Base-by-base conservation (phyloP, 2,329 filamentous ascomycete genomes). In the Bretziella fagacearum region DNA sequence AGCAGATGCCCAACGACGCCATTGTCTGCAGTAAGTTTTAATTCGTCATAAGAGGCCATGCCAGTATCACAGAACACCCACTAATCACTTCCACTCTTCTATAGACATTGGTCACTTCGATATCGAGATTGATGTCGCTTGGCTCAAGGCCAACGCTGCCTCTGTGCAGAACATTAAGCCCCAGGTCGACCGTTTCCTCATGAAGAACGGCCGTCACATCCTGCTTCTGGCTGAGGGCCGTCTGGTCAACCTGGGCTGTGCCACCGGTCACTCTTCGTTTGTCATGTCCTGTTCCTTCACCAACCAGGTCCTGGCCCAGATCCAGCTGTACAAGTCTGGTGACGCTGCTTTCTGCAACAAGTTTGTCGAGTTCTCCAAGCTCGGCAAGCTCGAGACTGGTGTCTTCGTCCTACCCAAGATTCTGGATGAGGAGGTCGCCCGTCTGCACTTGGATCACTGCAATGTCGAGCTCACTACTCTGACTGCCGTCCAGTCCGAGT, bases 211-310 rank as follows among this genome's bases (percentile, higher is more conserved):
- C 69, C 81, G 84, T 60, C 81, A 96, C 77, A 87, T 98, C 75
- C 93, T 98, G 69, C 86, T 98, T 60, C 79, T 98, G 55, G 91
- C 91, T 54, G 91, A 96, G 74, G 91, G 91, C 58, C 89, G 91
- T 74, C 83, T 98, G 55, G 91, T 98, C 72, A 98, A 98, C 81
- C 76, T 98, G 59, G 91, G 91, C 68, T 98, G 91, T 69, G 91
- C 91, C 63, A 98, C 91, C 55, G 91, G 91, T 57, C 91, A 98
- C 82, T 94, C 87, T 57, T 96, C 89, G 46, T 98, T 98, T 69
- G 91, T 98, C 47, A 96, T 98, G 91, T 95, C 87, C 59, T 98
- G 91, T 82, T 96, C 89, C 55, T 98, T 98, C 82, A 93, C 87
- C 77, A 98, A 98, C 82, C 91, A 98, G 77, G 91, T 96, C 60